Conservation (phyloP, 1,139 yeast species). For the Yamadazyma sp. region DNA sequence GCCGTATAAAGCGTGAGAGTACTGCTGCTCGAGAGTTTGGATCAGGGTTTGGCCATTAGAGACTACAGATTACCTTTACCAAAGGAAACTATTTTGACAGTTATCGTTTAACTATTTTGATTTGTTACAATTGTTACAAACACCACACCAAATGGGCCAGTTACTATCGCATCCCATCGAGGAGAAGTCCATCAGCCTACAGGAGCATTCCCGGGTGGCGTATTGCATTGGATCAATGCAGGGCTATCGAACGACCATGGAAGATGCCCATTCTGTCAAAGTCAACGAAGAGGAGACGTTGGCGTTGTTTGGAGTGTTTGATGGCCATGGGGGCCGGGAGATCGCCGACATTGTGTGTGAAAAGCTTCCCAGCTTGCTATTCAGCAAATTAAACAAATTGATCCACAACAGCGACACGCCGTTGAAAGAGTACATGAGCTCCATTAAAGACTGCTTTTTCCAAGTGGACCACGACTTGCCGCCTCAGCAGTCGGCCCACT, state of each 20-base stretch:
- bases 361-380: conserved; percentile 34
- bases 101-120: too few relatives aligned
- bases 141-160: too few relatives aligned
- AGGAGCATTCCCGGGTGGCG: conserved; percentile 44
- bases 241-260: conserved; percentile 75
- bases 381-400: conserved; percentile 25
- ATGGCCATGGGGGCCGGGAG: conserved; percentile 76
- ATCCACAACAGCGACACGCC: conserved; percentile 6
- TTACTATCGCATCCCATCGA: conserved; percentile 73
- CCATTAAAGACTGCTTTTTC: conserved; percentile 57
- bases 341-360: conserved; percentile 57
- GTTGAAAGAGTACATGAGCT: conserved; percentile 20
- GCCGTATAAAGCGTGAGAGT: too few relatives aligned
- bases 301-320: conserved; percentile 72
- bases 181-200: conserved; percentile 57
- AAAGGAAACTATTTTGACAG: too few relatives aligned
- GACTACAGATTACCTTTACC: too few relatives aligned
- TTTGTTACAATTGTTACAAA: too few relatives aligned
- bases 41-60: too few relatives aligned
- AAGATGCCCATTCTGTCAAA: conserved; percentile 64
- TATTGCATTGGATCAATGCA: conserved; percentile 77
- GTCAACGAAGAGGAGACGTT: conserved; percentile 44
- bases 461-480: conserved; percentile 56
- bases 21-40: too few relatives aligned
- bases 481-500: conserved; percentile 40